Percentiles rank a stretch among this genome's conserved stretches.
These are phyloP conservation scores for Grigorovia jiainica DNA, from an alignment of 805 yeast species.

Conservation along the genomic window DNA sequence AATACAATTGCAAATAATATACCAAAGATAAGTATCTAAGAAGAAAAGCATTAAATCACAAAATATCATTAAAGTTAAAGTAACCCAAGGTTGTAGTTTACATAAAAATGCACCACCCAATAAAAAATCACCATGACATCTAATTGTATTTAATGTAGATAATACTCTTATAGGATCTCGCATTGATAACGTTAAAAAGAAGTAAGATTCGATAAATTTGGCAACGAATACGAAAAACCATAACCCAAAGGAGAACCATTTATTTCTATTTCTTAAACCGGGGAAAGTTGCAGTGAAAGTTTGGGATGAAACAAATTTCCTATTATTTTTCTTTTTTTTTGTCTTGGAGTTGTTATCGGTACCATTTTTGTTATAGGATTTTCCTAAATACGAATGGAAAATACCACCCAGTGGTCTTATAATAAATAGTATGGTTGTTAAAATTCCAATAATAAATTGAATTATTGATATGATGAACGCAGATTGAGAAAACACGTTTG, in stretches of 20 bases:
- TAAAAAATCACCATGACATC: conserved; percentile 54
- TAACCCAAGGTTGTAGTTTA: conserved; percentile 43
- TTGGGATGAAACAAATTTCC: conserved; percentile 43
- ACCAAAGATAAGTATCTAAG: conserved; percentile 80
- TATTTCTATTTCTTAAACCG: conserved; percentile 41
- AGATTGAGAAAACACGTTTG: conserved; percentile 23
- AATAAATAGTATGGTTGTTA: conserved; percentile 48
- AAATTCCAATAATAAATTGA: conserved; percentile 48
- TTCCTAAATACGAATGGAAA: conserved; percentile 33
- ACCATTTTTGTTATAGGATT: conserved; percentile 12
- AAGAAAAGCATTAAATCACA: conserved; percentile 65
- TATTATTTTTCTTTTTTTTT: conserved; percentile 22
- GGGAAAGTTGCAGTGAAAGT: conserved; percentile 55
- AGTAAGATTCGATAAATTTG: conserved; percentile 69
- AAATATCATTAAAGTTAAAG: conserved; percentile 42
- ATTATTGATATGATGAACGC: conserved; percentile 38
- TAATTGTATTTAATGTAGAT: conserved; percentile 41
- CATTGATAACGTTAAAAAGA: conserved; percentile 62
- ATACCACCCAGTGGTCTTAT: conserved; percentile 51
- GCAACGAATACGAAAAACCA: conserved; percentile 62
- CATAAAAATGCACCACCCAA: conserved; percentile 52
- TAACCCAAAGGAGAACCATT: conserved; percentile 54
- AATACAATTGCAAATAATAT: conserved; percentile 66
- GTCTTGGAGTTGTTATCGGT: conserved; percentile 8
- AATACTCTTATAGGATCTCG: conserved; percentile 68